These are phyloP conservation scores for Debaryomyces hansenii DNA, from an alignment of 805 yeast genomes.

Conservation along the genomic window DNA sequence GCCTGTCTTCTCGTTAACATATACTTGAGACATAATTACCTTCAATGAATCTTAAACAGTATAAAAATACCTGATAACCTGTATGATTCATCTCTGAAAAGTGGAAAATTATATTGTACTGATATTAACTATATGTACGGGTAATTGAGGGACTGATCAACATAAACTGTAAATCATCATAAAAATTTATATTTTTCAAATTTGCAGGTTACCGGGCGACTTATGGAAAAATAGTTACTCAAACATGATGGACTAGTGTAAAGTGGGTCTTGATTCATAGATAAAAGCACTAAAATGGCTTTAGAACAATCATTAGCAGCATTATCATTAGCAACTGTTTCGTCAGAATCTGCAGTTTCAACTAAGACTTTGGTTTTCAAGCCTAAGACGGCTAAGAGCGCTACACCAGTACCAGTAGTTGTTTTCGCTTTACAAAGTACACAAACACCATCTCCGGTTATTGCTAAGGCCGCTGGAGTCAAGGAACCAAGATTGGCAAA, in stretches of 20 bases:
- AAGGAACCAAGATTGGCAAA: conserved; percentile 89
- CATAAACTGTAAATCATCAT: background rate
- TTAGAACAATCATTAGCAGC: conserved; percentile 68
- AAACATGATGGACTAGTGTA: background rate
- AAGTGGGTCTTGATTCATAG: background rate
- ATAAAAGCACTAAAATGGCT: conserved; percentile 44
- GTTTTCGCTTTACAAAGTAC: conserved; percentile 75
- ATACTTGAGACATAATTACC: conserved; percentile 42
- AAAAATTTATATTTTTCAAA: background rate
- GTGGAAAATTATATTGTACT: background rate
- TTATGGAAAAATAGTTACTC: background rate
- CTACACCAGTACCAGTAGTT: conserved; percentile 74
- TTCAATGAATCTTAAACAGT: background rate
- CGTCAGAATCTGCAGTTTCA: conserved; percentile 50
- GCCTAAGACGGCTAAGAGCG: conserved; percentile 86
- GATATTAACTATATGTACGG: background rate
- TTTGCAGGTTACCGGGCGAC: background rate
- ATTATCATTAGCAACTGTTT: conserved; percentile 58
- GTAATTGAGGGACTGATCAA: background rate
- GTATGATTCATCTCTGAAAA: background rate
- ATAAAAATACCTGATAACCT: too few species aligned
- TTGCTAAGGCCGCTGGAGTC: conserved; percentile 66
- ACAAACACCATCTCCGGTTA: conserved; percentile 61
- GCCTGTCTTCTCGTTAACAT: conserved; percentile 76
- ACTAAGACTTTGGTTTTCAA: conserved; percentile 83